Percentiles rank a stretch among this genome's conserved stretches.
Conservation (phyloP, 2,329 filamentous ascomycete species). For the Cytospora piceae region DNA sequence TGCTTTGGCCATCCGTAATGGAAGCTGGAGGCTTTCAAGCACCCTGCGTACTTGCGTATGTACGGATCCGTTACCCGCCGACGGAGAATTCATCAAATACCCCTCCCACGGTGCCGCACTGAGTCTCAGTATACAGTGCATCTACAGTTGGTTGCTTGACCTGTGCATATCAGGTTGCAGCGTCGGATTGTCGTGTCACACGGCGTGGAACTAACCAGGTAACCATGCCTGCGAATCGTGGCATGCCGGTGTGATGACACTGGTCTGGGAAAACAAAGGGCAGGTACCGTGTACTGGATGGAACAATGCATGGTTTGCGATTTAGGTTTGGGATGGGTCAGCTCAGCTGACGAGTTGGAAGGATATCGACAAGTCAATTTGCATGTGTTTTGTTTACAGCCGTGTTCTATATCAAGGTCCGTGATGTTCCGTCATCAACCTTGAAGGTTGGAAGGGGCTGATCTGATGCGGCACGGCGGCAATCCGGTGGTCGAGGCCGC, state of each 20-base stretch:
- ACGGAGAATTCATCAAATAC: neutral
- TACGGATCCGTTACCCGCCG: neutral
- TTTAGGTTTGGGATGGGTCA: too few relatives aligned
- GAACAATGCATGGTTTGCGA: too few relatives aligned
- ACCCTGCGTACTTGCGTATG: too few relatives aligned
- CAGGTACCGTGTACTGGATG: neutral
- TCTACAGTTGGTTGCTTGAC: constrained; percentile 1
- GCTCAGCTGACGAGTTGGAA: too few relatives aligned
- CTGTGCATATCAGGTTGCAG: constrained; percentile 13
- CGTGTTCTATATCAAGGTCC: neutral
- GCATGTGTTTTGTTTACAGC: neutral
- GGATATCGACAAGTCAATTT: neutral
- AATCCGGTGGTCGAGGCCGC: neutral
- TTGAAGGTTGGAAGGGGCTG: neutral
- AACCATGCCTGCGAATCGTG: constrained; percentile 7
- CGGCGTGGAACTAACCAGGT: constrained; percentile 3
- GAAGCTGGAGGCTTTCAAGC: too few relatives aligned
- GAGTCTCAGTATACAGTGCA: neutral
- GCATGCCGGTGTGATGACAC: constrained; percentile 12
- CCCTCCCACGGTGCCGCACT: neutral
- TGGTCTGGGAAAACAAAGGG: neutral
- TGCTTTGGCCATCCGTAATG: too few relatives aligned
- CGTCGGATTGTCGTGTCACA: constrained; percentile 18
- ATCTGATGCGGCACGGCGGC: neutral
- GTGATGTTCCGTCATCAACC: neutral